These are phyloP conservation scores for Backusella tuberculispora DNA, from an alignment of 192 early-diverging fungal species.

Conservation along the genomic window DNA sequence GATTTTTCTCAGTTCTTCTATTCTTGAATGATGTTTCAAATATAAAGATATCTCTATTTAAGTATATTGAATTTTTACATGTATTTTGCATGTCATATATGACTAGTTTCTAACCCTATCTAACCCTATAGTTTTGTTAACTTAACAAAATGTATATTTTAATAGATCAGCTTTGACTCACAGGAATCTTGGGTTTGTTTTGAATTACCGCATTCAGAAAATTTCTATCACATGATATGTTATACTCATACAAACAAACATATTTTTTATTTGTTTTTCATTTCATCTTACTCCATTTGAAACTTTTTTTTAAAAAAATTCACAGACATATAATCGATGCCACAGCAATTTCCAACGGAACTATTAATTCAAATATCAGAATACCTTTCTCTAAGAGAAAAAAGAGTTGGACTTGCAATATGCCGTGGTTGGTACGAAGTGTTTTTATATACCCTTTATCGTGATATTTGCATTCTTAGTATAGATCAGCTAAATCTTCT, in stretches of 20 bases:
- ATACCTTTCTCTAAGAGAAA: neutral
- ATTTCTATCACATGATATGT: neutral
- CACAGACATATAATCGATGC: neutral
- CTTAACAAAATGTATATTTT: neutral
- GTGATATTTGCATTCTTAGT: neutral
- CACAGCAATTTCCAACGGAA: neutral
- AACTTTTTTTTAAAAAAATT: neutral
- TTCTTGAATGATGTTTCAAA: too few relatives aligned
- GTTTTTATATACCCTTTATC: slow-evolving; percentile 10
- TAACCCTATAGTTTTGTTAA: neutral
- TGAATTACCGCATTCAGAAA: slow-evolving; percentile 1
- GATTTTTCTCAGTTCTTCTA: too few relatives aligned
- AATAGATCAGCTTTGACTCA: neutral
- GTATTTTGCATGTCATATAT: too few relatives aligned
- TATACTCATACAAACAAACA: neutral
- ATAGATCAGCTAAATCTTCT: neutral
- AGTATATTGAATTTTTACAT: too few relatives aligned
- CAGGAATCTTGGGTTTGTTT: neutral
- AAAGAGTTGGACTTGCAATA: neutral
- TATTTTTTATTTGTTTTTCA: neutral
- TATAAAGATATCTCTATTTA: too few relatives aligned
- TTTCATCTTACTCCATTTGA: neutral
- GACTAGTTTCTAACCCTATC: neutral
- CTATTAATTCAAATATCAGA: slow-evolving; percentile 4
- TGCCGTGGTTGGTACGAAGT: neutral